Evolutionary conservation across 148 eudicot genomes (phyloP).

Genomic region (Vaccinium corymbosum): DNA sequence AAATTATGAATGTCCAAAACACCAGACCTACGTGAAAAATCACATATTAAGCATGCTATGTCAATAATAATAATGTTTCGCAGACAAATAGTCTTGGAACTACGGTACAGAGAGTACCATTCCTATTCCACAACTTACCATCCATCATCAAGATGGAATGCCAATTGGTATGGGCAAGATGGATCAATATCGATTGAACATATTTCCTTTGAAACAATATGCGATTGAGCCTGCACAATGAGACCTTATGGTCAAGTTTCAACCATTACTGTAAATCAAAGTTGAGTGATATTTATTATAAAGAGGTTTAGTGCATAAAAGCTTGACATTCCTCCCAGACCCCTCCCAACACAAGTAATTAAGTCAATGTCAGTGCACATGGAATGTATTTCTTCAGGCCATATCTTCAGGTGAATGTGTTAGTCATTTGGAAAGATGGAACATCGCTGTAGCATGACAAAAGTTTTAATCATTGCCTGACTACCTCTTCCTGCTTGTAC

Average conservation of each 20-base stretch:
- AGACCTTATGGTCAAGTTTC: background rate
- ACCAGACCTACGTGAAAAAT: conserved; percentile 65
- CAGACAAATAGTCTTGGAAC: background rate
- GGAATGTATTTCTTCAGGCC: background rate
- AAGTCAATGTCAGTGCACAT: background rate
- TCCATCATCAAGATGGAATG: conserved; percentile 96
- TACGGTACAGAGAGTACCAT: background rate
- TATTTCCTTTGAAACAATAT: conserved; percentile 67
- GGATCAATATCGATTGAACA: conserved; percentile 83
- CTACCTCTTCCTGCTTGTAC: background rate
- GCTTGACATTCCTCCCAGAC: background rate
- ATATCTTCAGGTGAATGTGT: background rate
- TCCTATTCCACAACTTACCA: conserved; percentile 54
- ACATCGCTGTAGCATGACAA: background rate
- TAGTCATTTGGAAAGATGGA: background rate
- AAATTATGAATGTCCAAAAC: conserved; percentile 57
- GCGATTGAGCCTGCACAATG: conserved; percentile 78
- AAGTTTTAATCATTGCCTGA: background rate
- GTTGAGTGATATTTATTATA: background rate
- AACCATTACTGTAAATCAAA: conserved; percentile 3
- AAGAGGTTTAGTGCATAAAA: background rate
- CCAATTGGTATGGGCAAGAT: conserved; percentile 62
- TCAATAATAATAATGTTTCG: background rate
- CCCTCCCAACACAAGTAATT: background rate
- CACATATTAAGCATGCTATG: conserved; percentile 4